These are phyloP conservation scores for Solanum paucissectum DNA, from an alignment of 257 asterid genomes.

Conservation along the genomic window DNA sequence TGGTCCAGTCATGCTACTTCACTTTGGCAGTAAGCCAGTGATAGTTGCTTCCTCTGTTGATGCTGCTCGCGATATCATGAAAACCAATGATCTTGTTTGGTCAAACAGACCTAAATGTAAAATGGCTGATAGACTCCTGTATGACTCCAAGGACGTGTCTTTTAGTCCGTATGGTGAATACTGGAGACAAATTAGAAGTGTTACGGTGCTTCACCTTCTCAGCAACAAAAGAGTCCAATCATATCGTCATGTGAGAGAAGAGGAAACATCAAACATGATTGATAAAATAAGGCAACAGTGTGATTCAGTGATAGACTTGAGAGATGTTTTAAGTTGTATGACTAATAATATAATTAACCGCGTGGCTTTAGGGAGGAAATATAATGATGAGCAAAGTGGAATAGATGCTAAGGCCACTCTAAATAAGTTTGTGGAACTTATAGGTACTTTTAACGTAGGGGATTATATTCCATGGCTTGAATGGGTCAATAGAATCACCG, in stretches of 20 bases:
- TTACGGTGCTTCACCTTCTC: slow-evolving; percentile 8
- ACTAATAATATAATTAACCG: not conserved
- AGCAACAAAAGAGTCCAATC: slow-evolving; percentile 11
- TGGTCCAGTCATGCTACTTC: slow-evolving; percentile 46
- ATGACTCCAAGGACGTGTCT: not conserved
- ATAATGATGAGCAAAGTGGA: not conserved
- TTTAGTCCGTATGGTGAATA: slow-evolving; percentile 12
- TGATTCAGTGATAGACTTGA: not conserved
- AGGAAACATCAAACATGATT: slow-evolving; percentile 5
- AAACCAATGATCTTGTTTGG: slow-evolving; percentile 3
- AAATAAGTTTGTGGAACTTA: not conserved
- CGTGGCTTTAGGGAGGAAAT: slow-evolving; percentile 7
- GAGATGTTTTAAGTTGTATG: not conserved
- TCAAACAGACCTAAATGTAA: not conserved
- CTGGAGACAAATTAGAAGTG: slow-evolving; percentile 23
- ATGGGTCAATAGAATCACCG: slow-evolving; percentile 22
- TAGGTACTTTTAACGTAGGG: not conserved
- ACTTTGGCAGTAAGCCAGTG: slow-evolving; percentile 32
- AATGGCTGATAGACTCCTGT: not conserved
- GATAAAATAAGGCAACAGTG: not conserved
- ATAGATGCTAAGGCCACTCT: not conserved
- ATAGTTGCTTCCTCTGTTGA: slow-evolving; percentile 34
- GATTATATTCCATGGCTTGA: slow-evolving; percentile 24
- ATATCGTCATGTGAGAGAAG: not conserved
- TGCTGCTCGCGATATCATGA: slow-evolving; percentile 44